Evolutionary conservation across 2,329 filamentous ascomycete species (phyloP).

Genomic region (Neopestalotiopsis sp.): DNA sequence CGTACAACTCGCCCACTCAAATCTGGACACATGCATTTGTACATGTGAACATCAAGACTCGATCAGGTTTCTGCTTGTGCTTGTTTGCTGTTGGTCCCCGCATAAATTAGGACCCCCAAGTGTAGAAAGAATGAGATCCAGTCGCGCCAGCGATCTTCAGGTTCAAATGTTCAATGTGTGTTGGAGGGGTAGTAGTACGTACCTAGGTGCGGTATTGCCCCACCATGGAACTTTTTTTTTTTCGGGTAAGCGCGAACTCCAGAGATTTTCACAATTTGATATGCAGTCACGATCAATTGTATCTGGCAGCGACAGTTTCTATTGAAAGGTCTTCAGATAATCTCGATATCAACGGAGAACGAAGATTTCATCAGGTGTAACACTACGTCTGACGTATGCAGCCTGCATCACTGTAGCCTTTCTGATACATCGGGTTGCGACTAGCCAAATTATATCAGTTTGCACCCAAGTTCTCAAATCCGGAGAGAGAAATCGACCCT

Average conservation of each 20-base stretch:
- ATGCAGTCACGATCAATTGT: neutral
- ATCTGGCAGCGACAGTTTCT: neutral
- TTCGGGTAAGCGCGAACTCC: conserved; percentile 10
- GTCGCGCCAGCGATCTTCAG: too few species aligned
- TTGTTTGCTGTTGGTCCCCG: too few species aligned
- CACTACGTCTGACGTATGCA: neutral
- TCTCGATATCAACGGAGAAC: neutral
- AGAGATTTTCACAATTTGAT: conserved; percentile 13
- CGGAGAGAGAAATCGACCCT: neutral
- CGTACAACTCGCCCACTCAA: neutral
- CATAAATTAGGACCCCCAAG: too few species aligned
- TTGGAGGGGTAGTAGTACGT: neutral
- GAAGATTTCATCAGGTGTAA: neutral
- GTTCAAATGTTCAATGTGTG: too few species aligned
- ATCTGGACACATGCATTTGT: too few species aligned
- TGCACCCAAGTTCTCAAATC: neutral
- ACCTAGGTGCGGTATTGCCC: neutral
- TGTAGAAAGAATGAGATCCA: too few species aligned
- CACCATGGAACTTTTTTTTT: conserved; percentile 14
- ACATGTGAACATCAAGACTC: neutral
- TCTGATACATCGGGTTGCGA: neutral
- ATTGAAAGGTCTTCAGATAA: neutral
- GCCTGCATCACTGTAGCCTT: neutral
- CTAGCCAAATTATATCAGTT: neutral
- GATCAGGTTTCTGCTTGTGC: too few species aligned